Evolutionary conservation across 2,329 filamentous ascomycete genomes (phyloP).

Genomic region (Fusarium subtropicale): DNA sequence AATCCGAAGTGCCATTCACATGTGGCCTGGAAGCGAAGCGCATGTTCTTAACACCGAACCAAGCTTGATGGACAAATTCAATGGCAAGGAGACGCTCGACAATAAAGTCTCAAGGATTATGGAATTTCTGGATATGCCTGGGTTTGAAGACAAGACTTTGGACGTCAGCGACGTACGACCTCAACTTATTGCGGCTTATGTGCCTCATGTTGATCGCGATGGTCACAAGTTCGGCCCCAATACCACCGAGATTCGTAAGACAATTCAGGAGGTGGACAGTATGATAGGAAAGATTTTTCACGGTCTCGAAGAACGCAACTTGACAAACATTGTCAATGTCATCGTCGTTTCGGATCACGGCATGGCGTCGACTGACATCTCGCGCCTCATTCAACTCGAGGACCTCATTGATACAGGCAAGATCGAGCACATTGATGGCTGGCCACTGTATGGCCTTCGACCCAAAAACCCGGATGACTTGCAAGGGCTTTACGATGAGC

Average conservation of each 20-base stretch:
- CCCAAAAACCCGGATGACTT: constrained; percentile 78
- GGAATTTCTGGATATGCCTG: constrained; percentile 85
- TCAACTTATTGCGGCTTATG: constrained; percentile 93
- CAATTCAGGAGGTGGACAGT: constrained; percentile 81
- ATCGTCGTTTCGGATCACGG: constrained; percentile 98
- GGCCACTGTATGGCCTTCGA: constrained; percentile 90
- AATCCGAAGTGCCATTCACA: constrained; percentile 85
- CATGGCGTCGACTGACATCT: constrained; percentile 91
- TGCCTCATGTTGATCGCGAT: constrained; percentile 89
- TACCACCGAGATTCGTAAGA: constrained; percentile 86
- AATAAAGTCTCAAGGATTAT: constrained; percentile 84
- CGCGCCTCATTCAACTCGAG: constrained; percentile 87
- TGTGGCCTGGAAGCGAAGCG: constrained; percentile 98
- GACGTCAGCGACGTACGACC: constrained; percentile 72
- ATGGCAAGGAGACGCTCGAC: constrained; percentile 77
- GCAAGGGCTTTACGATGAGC: constrained; percentile 72
- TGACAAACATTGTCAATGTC: constrained; percentile 91
- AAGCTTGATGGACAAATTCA: constrained; percentile 85
- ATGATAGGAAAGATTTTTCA: constrained; percentile 84
- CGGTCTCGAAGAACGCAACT: constrained; percentile 82
- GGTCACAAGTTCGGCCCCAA: constrained; percentile 94
- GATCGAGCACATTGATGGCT: constrained; percentile 89
- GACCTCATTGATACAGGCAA: constrained; percentile 83
- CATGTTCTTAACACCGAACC: constrained; percentile 81
- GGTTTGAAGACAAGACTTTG: constrained; percentile 68